phyloP scores from a whole-genome alignment of 2,329 filamentous ascomycete species.

The Chrysoporthe cubensis region DNA sequence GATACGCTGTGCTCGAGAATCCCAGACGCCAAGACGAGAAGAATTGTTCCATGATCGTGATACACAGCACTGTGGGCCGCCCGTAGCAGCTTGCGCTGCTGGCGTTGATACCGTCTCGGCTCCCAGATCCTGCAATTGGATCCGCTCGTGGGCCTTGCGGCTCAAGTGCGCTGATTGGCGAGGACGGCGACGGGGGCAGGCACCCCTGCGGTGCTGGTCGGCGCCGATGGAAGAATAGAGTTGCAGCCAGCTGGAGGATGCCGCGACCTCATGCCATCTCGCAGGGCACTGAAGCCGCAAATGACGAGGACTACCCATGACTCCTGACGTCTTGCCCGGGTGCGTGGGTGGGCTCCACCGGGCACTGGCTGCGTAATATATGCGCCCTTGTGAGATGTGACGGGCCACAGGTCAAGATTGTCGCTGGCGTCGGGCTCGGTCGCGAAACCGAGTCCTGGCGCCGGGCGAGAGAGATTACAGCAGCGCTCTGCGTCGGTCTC shows the following conservation, averaged over 20 bases:
- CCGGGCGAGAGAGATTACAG: neutral
- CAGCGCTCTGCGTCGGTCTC: neutral
- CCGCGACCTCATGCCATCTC: neutral
- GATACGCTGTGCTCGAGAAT: neutral
- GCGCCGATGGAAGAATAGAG: neutral
- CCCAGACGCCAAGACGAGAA: neutral
- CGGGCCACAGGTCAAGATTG: no score
- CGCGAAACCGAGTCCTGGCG: neutral
- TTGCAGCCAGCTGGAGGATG: neutral
- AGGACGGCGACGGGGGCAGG: neutral
- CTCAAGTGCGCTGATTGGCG: neutral
- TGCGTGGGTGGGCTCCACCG: no score
- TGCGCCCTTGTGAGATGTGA: neutral
- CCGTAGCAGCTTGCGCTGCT: neutral
- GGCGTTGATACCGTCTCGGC: conserved; percentile 2
- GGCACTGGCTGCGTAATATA: neutral
- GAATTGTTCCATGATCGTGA: neutral
- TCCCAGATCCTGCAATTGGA: neutral
- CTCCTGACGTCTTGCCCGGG: neutral
- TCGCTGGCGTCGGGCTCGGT: neutral
- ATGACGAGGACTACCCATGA: neutral
- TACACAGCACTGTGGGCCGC: neutral
- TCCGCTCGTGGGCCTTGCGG: neutral
- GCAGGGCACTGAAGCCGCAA: neutral
- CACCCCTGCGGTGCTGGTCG: neutral